A percentile compares a stretch with the other conserved stretches of the same genome.
phyloP scores from a whole-genome alignment of 2,329 filamentous ascomycete species.

The Ophiobolus disseminans region DNA sequence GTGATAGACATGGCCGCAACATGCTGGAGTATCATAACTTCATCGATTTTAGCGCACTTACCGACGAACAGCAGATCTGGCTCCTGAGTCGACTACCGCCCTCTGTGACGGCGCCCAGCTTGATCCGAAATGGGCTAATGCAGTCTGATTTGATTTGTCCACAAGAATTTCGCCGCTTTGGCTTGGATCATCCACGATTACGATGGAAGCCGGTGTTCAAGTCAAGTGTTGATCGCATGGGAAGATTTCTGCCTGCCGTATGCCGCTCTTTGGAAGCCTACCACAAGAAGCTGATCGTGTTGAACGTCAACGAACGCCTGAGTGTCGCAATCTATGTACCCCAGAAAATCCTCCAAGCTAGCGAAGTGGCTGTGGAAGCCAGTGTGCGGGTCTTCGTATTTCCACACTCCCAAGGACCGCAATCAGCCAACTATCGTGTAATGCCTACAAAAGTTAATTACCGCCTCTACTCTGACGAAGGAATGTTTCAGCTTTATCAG shows the following conservation, averaged over 20 bases:
- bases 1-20: constrained; percentile 31
- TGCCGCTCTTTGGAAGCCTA: constrained; percentile 44
- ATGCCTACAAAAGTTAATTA: constrained; percentile 51
- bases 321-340: constrained; percentile 52
- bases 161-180: constrained; percentile 41
- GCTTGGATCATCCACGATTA: constrained; percentile 44
- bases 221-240: constrained; percentile 43
- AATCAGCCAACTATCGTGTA: constrained; percentile 41
- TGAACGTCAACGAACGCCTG: constrained; percentile 48
- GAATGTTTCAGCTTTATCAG: constrained; percentile 50
- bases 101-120: constrained; percentile 25
- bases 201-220: constrained; percentile 52
- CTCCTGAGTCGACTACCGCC: constrained; percentile 43
- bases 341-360: constrained; percentile 38
- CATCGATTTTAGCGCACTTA: constrained; percentile 24
- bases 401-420: constrained; percentile 46
- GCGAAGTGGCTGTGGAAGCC: constrained; percentile 47
- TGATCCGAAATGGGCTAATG: constrained; percentile 50
- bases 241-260: constrained; percentile 45
- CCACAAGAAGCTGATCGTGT: constrained; percentile 51
- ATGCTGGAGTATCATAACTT: constrained; percentile 31
- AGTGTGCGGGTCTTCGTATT: constrained; percentile 50
- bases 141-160: constrained; percentile 43
- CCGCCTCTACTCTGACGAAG: constrained; percentile 48
- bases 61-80: constrained; percentile 50